Conservation (phyloP, 2,329 filamentous ascomycete species). For the Teratosphaeria zuluensis region DNA sequence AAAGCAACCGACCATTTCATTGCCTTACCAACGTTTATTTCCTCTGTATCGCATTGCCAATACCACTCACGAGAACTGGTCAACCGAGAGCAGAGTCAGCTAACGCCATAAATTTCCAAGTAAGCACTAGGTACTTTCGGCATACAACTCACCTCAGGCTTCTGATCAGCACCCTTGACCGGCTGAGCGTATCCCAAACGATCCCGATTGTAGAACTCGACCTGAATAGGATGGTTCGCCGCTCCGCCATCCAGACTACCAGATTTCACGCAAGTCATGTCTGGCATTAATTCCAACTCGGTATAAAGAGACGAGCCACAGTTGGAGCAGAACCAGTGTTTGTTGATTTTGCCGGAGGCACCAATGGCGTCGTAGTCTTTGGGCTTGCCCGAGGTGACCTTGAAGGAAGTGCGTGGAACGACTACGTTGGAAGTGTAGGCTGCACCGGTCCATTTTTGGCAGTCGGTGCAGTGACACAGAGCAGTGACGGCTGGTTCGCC, state of each 20-base stretch:
- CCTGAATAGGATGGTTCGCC: constrained; percentile 34
- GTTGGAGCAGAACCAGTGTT: constrained; percentile 45
- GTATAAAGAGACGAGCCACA: constrained; percentile 46
- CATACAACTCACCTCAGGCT: constrained; percentile 19
- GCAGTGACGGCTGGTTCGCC: constrained; percentile 27
- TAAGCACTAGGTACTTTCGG: neutral
- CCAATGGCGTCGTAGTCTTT: constrained; percentile 41
- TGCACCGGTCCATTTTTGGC: constrained; percentile 47
- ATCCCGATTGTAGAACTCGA: constrained; percentile 47
- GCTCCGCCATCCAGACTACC: constrained; percentile 42
- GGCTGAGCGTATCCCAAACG: constrained; percentile 36
- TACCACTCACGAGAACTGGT: too few species aligned
- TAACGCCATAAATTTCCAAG: neutral
- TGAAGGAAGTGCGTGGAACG: constrained; percentile 38
- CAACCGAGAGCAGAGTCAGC: too few species aligned
- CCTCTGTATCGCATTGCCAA: too few species aligned
- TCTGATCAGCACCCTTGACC: constrained; percentile 41
- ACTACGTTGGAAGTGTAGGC: constrained; percentile 47
- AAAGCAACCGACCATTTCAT: too few species aligned
- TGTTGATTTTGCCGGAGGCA: constrained; percentile 45
- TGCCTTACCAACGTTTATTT: too few species aligned
- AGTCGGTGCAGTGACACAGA: constrained; percentile 39
- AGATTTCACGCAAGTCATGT: constrained; percentile 42
- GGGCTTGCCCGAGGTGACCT: constrained; percentile 41
- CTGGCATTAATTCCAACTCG: constrained; percentile 45